Base-by-base conservation (phyloP, 2,329 filamentous ascomycete species). In the Monosporascus sp. region DNA sequence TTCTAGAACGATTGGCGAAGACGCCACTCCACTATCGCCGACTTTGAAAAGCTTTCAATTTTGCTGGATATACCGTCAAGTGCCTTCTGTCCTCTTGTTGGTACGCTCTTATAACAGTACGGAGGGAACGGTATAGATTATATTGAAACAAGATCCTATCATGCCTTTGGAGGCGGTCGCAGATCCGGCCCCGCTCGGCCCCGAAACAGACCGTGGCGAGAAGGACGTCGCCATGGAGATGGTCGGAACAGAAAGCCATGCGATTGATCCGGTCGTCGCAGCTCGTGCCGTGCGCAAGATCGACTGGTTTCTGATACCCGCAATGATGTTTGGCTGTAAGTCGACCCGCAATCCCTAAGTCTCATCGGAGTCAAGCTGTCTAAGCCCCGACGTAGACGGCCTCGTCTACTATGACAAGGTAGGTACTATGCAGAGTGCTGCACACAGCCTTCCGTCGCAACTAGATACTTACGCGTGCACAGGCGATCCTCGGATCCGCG, bases 351-450 rank as follows among this genome's bases (percentile, higher is more conserved):
- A 34, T 11, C 31, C 31, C 31, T 34, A 14, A 14, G 4, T 34
- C 31, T 14, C 31, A 34, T 34, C 11, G 31, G 27, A 34, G 11
- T 34, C 31, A 5, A 14, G 31, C 9, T 34, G 31, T 7, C 27
- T 18, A 50, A 25, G 5, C 17, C 18, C 18, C 45, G 41, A 34
- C 27, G 15, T 34, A 57, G 83, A 88, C 68, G 84, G 84, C 2
- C 72, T 88, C 36, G 84, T 88, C 0, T 88, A 87, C 68, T 87
- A 86, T 64, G 85, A 88, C 66, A 88, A 88, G 66, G 78, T 79
- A 62, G 25, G 58, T 25, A 47, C 18, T 34, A 5, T 34, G 11
- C 31, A 14, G 11, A 11, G 11, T 11, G 31, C 31, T 41, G 17
- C 18, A 18, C 18, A 18, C 38, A 3, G 17, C 1, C 38, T n/a